These are phyloP conservation scores for Stephania cephalantha DNA, from an alignment of 164 flowering plant species.

Conservation along the genomic window DNA sequence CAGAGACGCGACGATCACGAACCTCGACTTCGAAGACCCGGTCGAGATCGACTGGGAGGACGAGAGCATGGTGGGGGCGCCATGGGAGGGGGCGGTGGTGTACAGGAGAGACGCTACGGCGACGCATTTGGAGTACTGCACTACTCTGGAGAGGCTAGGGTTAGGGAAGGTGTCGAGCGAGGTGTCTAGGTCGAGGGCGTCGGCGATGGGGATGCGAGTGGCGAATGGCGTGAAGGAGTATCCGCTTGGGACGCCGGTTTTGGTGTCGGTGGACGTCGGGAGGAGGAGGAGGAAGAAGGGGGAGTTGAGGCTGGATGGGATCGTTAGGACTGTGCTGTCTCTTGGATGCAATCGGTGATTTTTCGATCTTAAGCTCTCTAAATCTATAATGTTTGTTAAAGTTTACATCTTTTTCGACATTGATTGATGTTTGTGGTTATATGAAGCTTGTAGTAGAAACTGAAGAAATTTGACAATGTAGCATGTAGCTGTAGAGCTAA, in stretches of 20 bases:
- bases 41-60: conserved; percentile 12
- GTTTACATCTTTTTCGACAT: too few species aligned
- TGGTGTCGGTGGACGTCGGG: conserved; percentile 70
- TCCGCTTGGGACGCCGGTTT: conserved; percentile 79
- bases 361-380: not conserved
- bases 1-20: conserved; percentile 1
- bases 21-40: not conserved
- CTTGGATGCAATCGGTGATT: conserved; percentile 73
- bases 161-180: conserved; percentile 57
- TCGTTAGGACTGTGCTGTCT: conserved; percentile 64
- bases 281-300: conserved; percentile 63
- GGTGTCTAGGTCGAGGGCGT: conserved; percentile 62
- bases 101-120: conserved; percentile 60
- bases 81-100: conserved; percentile 91
- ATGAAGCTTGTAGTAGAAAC: too few species aligned
- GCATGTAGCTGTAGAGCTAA: too few species aligned
- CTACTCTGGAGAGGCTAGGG: conserved; percentile 90
- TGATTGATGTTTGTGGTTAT: too few species aligned
- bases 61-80: conserved; percentile 36
- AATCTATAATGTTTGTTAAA: too few species aligned
- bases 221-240: conserved; percentile 70
- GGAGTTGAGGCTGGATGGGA: conserved; percentile 75
- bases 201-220: conserved; percentile 70
- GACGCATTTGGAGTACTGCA: conserved; percentile 79
- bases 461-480: too few species aligned